phyloP scores from a whole-genome alignment of 441 rosid genomes.

The Populus tomentosa region DNA sequence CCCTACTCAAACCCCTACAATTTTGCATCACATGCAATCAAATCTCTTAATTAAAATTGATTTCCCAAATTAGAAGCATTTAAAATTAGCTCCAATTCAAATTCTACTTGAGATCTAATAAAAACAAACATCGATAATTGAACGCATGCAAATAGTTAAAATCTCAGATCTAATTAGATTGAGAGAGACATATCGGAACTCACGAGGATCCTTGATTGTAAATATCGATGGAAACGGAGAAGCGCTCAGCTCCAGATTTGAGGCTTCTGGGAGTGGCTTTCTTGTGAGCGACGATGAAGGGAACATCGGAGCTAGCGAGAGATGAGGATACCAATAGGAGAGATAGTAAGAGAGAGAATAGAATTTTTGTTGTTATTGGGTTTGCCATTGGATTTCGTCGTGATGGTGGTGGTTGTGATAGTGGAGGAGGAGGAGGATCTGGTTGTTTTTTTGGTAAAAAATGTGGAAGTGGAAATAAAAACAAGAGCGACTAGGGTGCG shows the following conservation, averaged over 20 bases:
- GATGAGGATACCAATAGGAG: slow-evolving; percentile 44
- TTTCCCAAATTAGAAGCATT: not conserved
- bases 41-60: not conserved
- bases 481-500: not conserved
- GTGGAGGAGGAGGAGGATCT: not conserved
- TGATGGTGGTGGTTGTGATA: not conserved
- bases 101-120: not conserved
- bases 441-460: not conserved
- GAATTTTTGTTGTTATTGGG: slow-evolving; percentile 15
- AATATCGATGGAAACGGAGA: slow-evolving; percentile 72
- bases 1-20: not conserved
- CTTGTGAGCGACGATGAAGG: slow-evolving; percentile 89
- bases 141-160: not conserved
- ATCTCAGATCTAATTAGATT: slow-evolving; percentile 17
- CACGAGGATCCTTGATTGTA: slow-evolving; percentile 92
- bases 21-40: not conserved
- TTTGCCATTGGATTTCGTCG: slow-evolving; percentile 30
- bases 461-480: not conserved
- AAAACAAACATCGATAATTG: too few relatives aligned
- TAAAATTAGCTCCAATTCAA: not conserved
- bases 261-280: slow-evolving; percentile 72
- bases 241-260: slow-evolving; percentile 83
- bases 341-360: slow-evolving; percentile 33
- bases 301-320: slow-evolving; percentile 60
- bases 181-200: slow-evolving; percentile 17